A percentile compares a stretch with the other conserved stretches of the same genome.
Evolutionary conservation across 257 asterid species (phyloP).

Genomic region (Avicennia marina): DNA sequence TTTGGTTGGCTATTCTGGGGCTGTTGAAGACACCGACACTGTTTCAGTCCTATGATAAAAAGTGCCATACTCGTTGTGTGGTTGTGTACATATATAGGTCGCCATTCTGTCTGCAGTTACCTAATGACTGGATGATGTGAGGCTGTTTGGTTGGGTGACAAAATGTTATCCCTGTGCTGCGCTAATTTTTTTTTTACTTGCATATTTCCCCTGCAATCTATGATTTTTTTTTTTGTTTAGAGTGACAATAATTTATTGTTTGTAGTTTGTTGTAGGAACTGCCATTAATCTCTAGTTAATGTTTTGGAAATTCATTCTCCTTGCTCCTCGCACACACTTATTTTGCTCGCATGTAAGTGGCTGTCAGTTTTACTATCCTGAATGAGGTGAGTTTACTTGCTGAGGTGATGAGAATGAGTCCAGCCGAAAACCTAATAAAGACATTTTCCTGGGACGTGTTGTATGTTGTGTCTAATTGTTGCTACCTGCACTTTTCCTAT

Average conservation of each 20-base stretch:
- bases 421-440: conserved; percentile 6
- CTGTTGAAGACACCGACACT: too few species aligned
- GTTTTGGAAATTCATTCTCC: conserved; percentile 11
- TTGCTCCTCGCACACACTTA: not conserved
- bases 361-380: conserved; percentile 18
- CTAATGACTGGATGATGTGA: conserved; percentile 13
- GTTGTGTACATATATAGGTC: conserved; percentile 34
- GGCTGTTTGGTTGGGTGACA: conserved; percentile 21
- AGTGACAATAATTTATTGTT: conserved; percentile 13
- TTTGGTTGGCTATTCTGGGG: not conserved
- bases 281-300: conserved; percentile 20
- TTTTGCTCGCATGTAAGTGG: not conserved
- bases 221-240: conserved; percentile 18
- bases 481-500: not conserved
- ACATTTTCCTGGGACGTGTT: not conserved
- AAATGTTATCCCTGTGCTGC: conserved; percentile 2
- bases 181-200: conserved; percentile 1
- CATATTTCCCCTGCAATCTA: conserved; percentile 1
- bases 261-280: conserved; percentile 13
- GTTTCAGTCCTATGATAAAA: not conserved
- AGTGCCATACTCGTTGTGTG: not conserved
- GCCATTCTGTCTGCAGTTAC: conserved; percentile 16
- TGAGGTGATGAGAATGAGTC: conserved; percentile 28
- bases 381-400: conserved; percentile 25
- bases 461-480: not conserved